Base-by-base conservation (phyloP, 2,329 filamentous ascomycete species). In the Hypoxylon rubiginosum region DNA sequence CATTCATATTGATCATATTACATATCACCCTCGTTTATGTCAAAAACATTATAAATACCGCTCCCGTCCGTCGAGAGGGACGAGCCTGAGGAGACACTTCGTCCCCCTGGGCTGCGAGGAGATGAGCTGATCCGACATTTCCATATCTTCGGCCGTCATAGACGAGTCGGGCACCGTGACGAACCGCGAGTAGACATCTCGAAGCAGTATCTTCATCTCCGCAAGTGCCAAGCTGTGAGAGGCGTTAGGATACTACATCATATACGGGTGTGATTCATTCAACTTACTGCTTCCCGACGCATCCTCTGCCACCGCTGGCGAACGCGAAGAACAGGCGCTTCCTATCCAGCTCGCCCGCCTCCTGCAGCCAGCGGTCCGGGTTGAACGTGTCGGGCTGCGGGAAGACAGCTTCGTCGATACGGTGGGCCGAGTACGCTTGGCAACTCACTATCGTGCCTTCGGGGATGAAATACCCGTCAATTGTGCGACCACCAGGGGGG, bases 341-440 rank as follows among this genome's bases (percentile, higher is more conserved):
- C 62, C 88, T 83, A 72, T 95, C 91, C 64, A 91, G 85, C 72
- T 95, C 92, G 1, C 92, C 93, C 49, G 90, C 85, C 8, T 86
- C 84, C 15, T 85, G 88, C 69, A 97, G 86, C 94, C 94, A 97
- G 71, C 95, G 86, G 61, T 95, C 92, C 0, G 94, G 94, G 54
- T 90, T 84, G 75, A 94, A 97, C 5, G 78, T 80, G 65, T 97
- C 91, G 0, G 94, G 91, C 46, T 94, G 86, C 0, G 91, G 89
- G 76, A 97, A 98, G 1, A 93, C 90, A 60, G 89, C 84, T 10
- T 80, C 76, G 68, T 90, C 85, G 60, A 88, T 80, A 19, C 85
- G 83, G 68, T 90, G 86, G 34, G 89, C 81, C 10, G 87, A 89
- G 72, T 84, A 87, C 0, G 88, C 84, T 76, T 90, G 88, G 67